Percentiles rank a stretch among this genome's conserved stretches.
phyloP scores from a whole-genome alignment of 2,329 filamentous ascomycete genomes.

The Aspergillus pseudotamarii region DNA sequence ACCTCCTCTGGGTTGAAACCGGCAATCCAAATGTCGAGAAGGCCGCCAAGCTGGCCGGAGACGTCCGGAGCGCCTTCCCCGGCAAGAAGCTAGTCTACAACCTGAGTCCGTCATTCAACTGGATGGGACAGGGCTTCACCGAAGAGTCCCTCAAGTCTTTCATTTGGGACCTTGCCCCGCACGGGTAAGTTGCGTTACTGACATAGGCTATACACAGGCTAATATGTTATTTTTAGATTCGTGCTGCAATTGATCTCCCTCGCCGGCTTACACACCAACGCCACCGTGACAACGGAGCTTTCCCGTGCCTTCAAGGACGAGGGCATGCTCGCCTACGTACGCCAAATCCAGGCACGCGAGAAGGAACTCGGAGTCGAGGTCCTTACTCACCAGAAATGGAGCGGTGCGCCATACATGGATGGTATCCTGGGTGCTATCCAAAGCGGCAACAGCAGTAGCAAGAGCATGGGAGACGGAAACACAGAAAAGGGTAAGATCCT shows the following conservation, averaged over 20 bases:
- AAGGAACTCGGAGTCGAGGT: slow-evolving; percentile 91
- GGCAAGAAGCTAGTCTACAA: slow-evolving; percentile 96
- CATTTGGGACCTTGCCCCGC: slow-evolving; percentile 92
- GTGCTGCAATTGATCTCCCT: slow-evolving; percentile 67
- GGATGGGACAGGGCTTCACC: slow-evolving; percentile 92
- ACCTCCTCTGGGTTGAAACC: slow-evolving; percentile 96
- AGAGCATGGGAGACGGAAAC: slow-evolving; percentile 93
- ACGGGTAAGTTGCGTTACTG: slow-evolving; percentile 65
- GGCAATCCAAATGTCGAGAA: slow-evolving; percentile 82
- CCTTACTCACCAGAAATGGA: slow-evolving; percentile 87
- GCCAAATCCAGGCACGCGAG: slow-evolving; percentile 83
- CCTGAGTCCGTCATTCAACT: slow-evolving; percentile 95
- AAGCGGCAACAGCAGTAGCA: slow-evolving; percentile 84
- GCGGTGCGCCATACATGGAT: slow-evolving; percentile 75
- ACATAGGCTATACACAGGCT: slow-evolving; percentile 10
- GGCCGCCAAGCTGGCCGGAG: slow-evolving; percentile 71
- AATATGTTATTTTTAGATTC: slow-evolving; percentile 46
- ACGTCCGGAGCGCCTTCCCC: slow-evolving; percentile 71
- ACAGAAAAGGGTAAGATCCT: slow-evolving; percentile 63
- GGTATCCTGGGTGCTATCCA: slow-evolving; percentile 88
- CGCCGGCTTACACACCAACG: slow-evolving; percentile 65
- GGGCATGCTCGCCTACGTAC: slow-evolving; percentile 97
- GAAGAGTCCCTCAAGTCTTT: slow-evolving; percentile 83
- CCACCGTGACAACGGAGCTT: slow-evolving; percentile 71
- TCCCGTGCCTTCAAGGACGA: slow-evolving; percentile 81